Percentiles rank a stretch among this genome's conserved stretches.
These are phyloP conservation scores for Blastocystis sp. DNA, from an alignment of 352 stramenopile genomes.

Conservation along the genomic window DNA sequence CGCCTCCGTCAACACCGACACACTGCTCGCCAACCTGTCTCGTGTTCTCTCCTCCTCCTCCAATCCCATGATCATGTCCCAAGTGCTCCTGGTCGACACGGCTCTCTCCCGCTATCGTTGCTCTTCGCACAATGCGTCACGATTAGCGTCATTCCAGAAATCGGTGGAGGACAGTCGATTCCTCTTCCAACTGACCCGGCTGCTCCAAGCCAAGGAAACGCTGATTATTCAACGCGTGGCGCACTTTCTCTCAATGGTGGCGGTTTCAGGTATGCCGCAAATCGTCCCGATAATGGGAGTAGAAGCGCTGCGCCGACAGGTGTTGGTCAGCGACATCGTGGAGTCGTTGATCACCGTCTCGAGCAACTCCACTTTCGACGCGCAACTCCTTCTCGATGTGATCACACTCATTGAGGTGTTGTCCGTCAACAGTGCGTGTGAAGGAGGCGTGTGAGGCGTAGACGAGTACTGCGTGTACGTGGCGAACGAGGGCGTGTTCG, in stretches of 20 bases:
- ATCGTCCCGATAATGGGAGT: not conserved
- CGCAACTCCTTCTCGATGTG: not conserved
- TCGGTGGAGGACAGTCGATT: not conserved
- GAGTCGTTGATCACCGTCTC: not conserved
- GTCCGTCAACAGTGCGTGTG: constrained; percentile 5
- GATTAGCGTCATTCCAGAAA: not conserved
- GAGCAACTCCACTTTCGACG: not conserved
- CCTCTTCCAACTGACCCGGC: not conserved
- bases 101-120: not conserved
- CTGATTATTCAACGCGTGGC: not conserved
- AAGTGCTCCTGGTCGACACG: not conserved
- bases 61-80: not conserved
- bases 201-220: not conserved
- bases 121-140: not conserved
- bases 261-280: not conserved
- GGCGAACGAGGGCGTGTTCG: constrained; percentile 31
- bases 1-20: not conserved
- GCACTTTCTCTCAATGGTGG: not conserved
- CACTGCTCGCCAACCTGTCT: not conserved
- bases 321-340: constrained; percentile 8
- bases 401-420: not conserved
- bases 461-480: constrained; percentile 67
- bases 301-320: constrained; percentile 34
- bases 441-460: not conserved
- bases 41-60: not conserved